These are phyloP conservation scores for Conticribra guillardii DNA, from an alignment of 108 stramenopile genomes.

Conservation along the genomic window DNA sequence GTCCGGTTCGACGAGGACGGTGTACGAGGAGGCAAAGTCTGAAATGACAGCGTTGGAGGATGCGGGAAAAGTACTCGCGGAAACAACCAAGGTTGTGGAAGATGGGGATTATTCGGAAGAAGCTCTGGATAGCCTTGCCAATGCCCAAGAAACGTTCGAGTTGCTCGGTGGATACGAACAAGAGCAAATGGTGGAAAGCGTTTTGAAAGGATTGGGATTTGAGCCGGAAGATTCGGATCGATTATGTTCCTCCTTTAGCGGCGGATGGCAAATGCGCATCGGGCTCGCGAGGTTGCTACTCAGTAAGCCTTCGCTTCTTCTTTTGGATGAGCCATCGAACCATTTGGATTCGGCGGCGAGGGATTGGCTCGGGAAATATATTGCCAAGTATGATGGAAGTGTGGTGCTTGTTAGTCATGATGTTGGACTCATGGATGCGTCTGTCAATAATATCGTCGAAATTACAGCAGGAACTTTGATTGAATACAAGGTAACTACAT, in stretches of 20 bases:
- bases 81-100: conserved; percentile 35
- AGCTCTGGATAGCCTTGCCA: conserved; percentile 70
- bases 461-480: conserved; percentile 64
- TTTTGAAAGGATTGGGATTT: conserved; percentile 91
- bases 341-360: conserved; percentile 76
- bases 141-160: too few relatives aligned
- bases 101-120: conserved; percentile 62
- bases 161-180: conserved; percentile 93
- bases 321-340: conserved; percentile 93
- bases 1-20: conserved; percentile 80
- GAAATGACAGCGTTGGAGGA: conserved; percentile 79
- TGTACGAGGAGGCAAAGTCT: conserved; percentile 87
- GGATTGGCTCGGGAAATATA: conserved; percentile 85
- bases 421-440: conserved; percentile 66
- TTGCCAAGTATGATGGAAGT: conserved; percentile 82
- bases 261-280: conserved; percentile 97
- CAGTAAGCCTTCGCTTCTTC: conserved; percentile 73
- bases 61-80: conserved; percentile 55
- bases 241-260: conserved; percentile 85
- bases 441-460: conserved; percentile 86
- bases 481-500: too few relatives aligned
- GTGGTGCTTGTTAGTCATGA: conserved; percentile 90
- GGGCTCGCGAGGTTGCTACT: conserved; percentile 86
- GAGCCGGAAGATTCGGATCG: conserved; percentile 66
- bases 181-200: conserved; percentile 81